A percentile compares a stretch with the other conserved stretches of the same genome.
Evolutionary conservation across 108 stramenopile genomes (phyloP).

Genomic region (Skeletonema potamos): DNA sequence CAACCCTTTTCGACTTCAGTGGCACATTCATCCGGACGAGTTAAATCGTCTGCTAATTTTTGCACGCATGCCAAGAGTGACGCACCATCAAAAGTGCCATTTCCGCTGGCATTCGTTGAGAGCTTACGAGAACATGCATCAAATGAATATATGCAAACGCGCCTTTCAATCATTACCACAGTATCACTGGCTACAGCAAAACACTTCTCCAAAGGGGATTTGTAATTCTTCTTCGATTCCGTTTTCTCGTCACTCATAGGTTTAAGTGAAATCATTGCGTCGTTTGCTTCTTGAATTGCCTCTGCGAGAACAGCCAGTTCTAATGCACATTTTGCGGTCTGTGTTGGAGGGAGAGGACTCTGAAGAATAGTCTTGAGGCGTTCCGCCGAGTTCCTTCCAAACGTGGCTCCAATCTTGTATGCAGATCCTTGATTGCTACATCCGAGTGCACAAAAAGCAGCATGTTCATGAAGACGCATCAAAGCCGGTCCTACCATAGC

Average conservation of each 20-base stretch:
- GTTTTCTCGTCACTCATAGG: conserved; percentile 15
- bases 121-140: conserved; percentile 82
- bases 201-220: conserved; percentile 70
- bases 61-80: conserved; percentile 67
- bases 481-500: conserved; percentile 68
- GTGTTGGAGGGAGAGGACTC: conserved; percentile 79
- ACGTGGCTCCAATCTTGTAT: conserved; percentile 60
- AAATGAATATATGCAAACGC: conserved; percentile 88
- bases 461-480: conserved; percentile 70
- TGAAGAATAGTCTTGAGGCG: conserved; percentile 66
- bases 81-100: conserved; percentile 84
- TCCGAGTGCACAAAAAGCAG: conserved; percentile 80
- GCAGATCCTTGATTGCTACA: conserved; percentile 70
- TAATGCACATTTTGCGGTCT: conserved; percentile 77
- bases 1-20: conserved; percentile 86
- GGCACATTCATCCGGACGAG: conserved; percentile 75
- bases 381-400: conserved; percentile 69
- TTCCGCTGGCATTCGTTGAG: conserved; percentile 75
- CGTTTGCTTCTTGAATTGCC: conserved; percentile 58
- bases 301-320: conserved; percentile 81
- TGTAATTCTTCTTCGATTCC: conserved; percentile 28
- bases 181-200: conserved; percentile 64
- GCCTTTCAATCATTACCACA: conserved; percentile 76
- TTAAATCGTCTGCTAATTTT: conserved; percentile 76
- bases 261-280: conserved; percentile 35